Conservation (phyloP, 2,329 filamentous ascomycete species). For the Exophiala sideris region DNA sequence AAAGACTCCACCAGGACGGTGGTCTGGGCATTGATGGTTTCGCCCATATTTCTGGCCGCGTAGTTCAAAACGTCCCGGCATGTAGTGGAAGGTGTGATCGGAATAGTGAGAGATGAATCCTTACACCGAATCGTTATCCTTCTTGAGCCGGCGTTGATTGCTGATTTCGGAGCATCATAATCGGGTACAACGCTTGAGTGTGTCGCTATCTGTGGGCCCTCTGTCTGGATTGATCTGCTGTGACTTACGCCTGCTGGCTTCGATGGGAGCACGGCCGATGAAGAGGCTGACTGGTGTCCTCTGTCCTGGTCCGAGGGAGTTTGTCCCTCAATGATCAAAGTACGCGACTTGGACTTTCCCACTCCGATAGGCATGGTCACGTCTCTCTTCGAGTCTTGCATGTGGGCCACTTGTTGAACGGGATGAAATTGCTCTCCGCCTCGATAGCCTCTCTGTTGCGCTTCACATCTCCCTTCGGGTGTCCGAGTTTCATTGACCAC, state of each 20-base stretch:
- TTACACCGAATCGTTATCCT: slow-evolving; percentile 70
- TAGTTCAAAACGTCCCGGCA: slow-evolving; percentile 68
- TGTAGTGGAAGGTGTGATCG: slow-evolving; percentile 71
- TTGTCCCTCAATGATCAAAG: slow-evolving; percentile 14
- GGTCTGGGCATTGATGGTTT: slow-evolving; percentile 60
- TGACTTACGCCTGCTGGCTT: slow-evolving; percentile 1
- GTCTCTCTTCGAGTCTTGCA: background rate
- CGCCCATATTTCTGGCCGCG: slow-evolving; percentile 61
- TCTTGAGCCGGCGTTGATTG: slow-evolving; percentile 74
- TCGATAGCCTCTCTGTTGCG: background rate
- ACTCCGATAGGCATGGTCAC: background rate
- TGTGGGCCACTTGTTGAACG: too few species aligned
- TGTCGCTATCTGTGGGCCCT: slow-evolving; percentile 4
- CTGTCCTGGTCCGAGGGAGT: background rate
- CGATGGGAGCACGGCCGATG: slow-evolving; percentile 2
- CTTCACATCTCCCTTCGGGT: background rate
- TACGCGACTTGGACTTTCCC: slow-evolving; percentile 11
- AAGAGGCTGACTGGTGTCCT: slow-evolving; percentile 7
- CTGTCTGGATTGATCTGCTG: slow-evolving; percentile 1
- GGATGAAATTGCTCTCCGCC: too few species aligned
- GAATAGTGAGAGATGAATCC: slow-evolving; percentile 66
- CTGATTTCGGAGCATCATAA: slow-evolving; percentile 73
- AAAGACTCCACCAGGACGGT: slow-evolving; percentile 78
- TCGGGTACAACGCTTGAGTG: slow-evolving; percentile 18
- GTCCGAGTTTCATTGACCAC: background rate